Conservation (phyloP, 257 asterid species). For the Eucommia ulmoides region DNA sequence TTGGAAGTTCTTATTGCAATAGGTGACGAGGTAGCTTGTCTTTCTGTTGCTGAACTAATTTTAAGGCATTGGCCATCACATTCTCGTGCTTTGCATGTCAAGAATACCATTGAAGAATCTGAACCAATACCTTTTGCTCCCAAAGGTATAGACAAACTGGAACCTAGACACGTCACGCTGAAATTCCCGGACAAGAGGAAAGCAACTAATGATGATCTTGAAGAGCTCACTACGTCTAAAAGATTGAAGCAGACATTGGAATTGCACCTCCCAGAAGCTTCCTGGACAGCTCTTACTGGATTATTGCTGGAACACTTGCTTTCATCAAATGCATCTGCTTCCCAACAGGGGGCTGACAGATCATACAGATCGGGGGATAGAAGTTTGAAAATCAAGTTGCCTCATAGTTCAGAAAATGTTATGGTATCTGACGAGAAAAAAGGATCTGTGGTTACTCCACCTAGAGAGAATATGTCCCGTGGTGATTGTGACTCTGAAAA, state of each 20-base stretch:
- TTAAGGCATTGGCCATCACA: constrained; percentile 96
- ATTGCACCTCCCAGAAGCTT: constrained; percentile 54
- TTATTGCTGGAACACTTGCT: constrained; percentile 46
- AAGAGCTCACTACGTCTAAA: constrained; percentile 29
- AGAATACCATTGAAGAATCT: constrained; percentile 66
- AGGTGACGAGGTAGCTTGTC: constrained; percentile 96
- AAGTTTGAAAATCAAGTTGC: constrained; percentile 39
- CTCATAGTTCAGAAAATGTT: constrained; percentile 35
- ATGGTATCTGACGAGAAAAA: constrained; percentile 23
- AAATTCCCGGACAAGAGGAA: constrained; percentile 82
- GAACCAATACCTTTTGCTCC: constrained; percentile 73
- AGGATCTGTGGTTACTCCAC: constrained; percentile 23
- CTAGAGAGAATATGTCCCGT: constrained; percentile 19
- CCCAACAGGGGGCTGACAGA: constrained; percentile 25
- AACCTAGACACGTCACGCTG: constrained; percentile 69
- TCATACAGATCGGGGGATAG: constrained; percentile 31
- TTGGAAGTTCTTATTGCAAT: constrained; percentile 94
- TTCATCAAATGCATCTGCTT: constrained; percentile 22
- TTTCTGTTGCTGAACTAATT: constrained; percentile 74
- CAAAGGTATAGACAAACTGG: constrained; percentile 85
- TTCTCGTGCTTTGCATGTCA: constrained; percentile 92
- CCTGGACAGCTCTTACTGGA: constrained; percentile 69
- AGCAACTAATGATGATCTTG: constrained; percentile 33
- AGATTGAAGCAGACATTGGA: constrained; percentile 54
- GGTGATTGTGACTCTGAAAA: constrained; percentile 30